Evolutionary conservation across 1,284 basidiomycete species (phyloP), one percentile per base, ranked within the genome.

Genomic region (Malassezia cuniculi): DNA sequence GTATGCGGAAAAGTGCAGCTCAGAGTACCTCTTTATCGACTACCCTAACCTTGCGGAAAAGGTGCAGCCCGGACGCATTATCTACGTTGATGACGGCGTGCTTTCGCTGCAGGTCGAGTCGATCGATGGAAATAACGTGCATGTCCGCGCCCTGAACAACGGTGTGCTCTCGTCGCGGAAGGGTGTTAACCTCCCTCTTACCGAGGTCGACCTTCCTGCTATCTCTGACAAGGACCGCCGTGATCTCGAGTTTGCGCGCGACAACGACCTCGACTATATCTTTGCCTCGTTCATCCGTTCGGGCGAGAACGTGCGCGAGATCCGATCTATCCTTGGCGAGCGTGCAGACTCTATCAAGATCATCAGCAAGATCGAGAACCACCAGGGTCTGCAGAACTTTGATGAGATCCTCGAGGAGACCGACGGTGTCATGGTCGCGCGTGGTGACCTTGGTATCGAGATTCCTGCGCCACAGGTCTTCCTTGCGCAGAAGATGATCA

Each of bases 151-250:
- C 29, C 57, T 94, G 69, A 99, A 97, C 78, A 82, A 81, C 62
- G 93, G 90, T 44, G 79, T 75, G 27, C 80, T 99, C 55, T 86
- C 84, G 36, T 94, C 87, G 47, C 84, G 86, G 71, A 99, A 99
- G 76, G 93, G 93, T 70, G 93, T 97, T 72, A 97, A 97, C 73
- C 79, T 99, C 45, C 93, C 93, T 61, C 93, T 95, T 72, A 95
- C 93, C 53, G 78, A 82, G 19, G 93, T 99, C 64, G 93, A 97
- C 72, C 80, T 99, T 37, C 93, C 93, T 41, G 85, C 93, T 39
- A 79, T 97, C 38, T 95, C 89, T 43, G 85, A 87, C 46, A 97
- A 97, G 77, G 93, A 99, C 53, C 41, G 37, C 34, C 77, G 79
- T 52, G 93, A 97, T 70, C 73, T 99, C 44, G 70, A 75, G 52